A percentile compares a stretch with the other conserved stretches of the same genome.
Evolutionary conservation across 1,284 basidiomycete genomes (phyloP).

Genomic region (Rhodotorula sp.): DNA sequence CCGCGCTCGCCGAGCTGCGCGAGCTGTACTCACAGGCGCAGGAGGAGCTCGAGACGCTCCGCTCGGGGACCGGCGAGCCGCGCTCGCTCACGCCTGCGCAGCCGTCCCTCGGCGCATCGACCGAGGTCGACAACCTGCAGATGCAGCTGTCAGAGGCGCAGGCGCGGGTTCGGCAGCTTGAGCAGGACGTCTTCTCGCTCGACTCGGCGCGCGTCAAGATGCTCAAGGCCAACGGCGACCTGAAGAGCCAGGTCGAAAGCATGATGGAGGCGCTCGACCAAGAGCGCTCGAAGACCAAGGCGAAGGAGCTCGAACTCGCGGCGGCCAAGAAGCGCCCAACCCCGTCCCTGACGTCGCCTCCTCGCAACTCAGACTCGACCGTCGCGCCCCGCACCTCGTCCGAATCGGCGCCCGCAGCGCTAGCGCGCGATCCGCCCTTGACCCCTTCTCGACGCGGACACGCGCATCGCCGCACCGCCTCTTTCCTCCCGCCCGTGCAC

Average conservation of each 20-base stretch:
- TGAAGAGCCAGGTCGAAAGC: slow-evolving; percentile 39
- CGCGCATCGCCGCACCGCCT: slow-evolving; percentile 32
- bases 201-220: slow-evolving; percentile 32
- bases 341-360: background rate
- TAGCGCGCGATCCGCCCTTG: background rate
- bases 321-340: background rate
- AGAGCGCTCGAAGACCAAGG: slow-evolving; percentile 14
- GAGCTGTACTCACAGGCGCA: slow-evolving; percentile 22
- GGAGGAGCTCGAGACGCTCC: slow-evolving; percentile 28
- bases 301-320: slow-evolving; percentile 13
- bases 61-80: background rate
- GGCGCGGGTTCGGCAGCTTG: slow-evolving; percentile 39
- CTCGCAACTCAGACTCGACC: background rate
- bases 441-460: slow-evolving; percentile 20
- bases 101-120: background rate
- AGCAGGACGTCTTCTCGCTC: slow-evolving; percentile 36
- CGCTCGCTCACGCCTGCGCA: background rate
- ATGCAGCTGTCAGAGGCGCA: slow-evolving; percentile 40
- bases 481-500: slow-evolving; percentile 25
- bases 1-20: slow-evolving; percentile 33
- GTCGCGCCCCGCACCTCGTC: background rate
- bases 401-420: background rate
- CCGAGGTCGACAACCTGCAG: slow-evolving; percentile 29
- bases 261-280: slow-evolving; percentile 35
- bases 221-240: slow-evolving; percentile 39